Base-by-base conservation (phyloP, 176 grass and related monocot genomes). In the Carex kokanica region DNA sequence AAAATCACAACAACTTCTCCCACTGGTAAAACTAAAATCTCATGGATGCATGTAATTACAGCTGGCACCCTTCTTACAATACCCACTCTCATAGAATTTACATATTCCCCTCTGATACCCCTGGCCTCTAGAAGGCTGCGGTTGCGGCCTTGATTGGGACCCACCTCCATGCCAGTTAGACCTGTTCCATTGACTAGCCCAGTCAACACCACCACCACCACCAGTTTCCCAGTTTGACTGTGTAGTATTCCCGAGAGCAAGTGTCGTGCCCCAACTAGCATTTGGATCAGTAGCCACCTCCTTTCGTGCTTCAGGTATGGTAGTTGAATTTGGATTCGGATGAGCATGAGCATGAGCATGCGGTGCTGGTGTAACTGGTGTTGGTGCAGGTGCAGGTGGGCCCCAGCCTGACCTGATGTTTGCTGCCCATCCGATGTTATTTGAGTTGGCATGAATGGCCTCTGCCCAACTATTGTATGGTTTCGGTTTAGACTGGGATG, bases 61-160 rank as follows among this genome's bases (percentile, higher is more conserved):
- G 2, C 87, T 88, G 21, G 81, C 2, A 38, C 97, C 97, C 88
- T 89, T 99, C 67, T 85, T 77, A 89, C 97, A 99, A 56, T 88
- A 32, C 78, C 97, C 97, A 64, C n/a, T 94, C 51, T 99, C 93
- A 40, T 99, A 40, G 59, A 84, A 99, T 85, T 93, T 99, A 71
- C 97, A 99, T 34, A 96, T 31, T 31, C 70, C 91, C 14, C 80
- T 88, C 62, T 91, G 85, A 18, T 64, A 84, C 36, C 82, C 25
- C 70, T 87, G 91, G 23, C 89, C 88, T 88, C 87, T 91, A 15
- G 87, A 75, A 4, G 36, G 83, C 21, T 24, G 88, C 2, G 20
- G 40, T 52, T 49, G 56, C 12, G 38, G 63, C 45, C 89, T 86
- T 56, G 91, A 90, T 8, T 88, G 84, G 62, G 79, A 84, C 59